Conservation (phyloP, 345 rosid species). For the Corchorus capsularis region DNA sequence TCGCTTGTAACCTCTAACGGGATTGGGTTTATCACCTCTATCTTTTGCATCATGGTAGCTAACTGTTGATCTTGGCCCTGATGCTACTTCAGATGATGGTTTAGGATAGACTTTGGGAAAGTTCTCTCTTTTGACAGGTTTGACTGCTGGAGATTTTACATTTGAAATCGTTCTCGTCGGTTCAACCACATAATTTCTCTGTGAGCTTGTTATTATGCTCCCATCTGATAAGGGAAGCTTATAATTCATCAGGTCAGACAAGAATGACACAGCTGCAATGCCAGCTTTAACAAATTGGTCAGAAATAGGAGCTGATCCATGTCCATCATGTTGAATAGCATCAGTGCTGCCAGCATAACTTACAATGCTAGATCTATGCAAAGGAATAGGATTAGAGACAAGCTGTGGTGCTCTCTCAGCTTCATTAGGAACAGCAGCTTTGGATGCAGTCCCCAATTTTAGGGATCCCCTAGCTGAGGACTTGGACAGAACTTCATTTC, state of each 20-base stretch:
- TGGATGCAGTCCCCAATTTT: conserved; percentile 38
- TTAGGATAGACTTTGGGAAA: conserved; percentile 53
- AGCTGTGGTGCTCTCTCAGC: conserved; percentile 30
- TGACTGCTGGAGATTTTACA: conserved; percentile 56
- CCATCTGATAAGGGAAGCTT: conserved; percentile 66
- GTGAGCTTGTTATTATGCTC: conserved; percentile 32
- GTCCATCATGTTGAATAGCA: conserved; percentile 36
- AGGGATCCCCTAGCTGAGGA: conserved; percentile 38
- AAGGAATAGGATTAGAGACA: conserved; percentile 45
- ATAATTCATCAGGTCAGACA: conserved; percentile 68
- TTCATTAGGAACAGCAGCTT: conserved; percentile 24
- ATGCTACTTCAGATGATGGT: conserved; percentile 44
- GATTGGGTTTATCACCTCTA: conserved; percentile 44
- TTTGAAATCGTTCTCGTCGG: conserved; percentile 44
- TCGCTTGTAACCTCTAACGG: conserved; percentile 45
- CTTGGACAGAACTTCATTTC: conserved; percentile 38
- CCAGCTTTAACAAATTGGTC: conserved; percentile 79
- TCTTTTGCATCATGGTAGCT: conserved; percentile 40
- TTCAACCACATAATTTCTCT: conserved; percentile 63
- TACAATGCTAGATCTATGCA: conserved; percentile 43
- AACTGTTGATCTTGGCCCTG: conserved; percentile 34
- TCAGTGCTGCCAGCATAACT: conserved; percentile 52
- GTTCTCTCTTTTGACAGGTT: conserved; percentile 53
- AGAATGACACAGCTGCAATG: conserved; percentile 57
- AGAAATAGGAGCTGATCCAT: conserved; percentile 50